Evolutionary conservation across 495 filamentous ascomycete species (phyloP).

Genomic region (Xylaria venustula): DNA sequence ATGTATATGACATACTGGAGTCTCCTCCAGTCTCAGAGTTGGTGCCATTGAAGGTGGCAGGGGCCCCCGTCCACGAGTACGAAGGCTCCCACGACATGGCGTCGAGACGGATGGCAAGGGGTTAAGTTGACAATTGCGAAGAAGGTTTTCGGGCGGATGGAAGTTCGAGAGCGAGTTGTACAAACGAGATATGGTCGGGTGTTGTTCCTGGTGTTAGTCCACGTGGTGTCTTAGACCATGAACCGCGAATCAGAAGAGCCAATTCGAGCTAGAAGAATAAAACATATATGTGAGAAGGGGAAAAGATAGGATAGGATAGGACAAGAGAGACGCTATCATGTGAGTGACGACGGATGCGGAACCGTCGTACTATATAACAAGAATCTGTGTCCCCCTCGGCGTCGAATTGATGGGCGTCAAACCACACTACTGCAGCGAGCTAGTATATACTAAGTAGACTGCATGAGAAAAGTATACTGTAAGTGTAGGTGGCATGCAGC

Average conservation of each 20-base stretch:
- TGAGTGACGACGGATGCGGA: constrained; percentile 4
- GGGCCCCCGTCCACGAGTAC: constrained; percentile 81
- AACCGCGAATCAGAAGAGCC: too few relatives aligned
- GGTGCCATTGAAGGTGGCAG: constrained; percentile 72
- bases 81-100: constrained; percentile 54
- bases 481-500: too few relatives aligned
- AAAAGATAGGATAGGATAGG: background rate
- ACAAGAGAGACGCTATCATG: background rate
- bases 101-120: constrained; percentile 9
- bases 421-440: background rate
- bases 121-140: too few relatives aligned
- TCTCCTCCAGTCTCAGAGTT: constrained; percentile 70
- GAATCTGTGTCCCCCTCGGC: background rate
- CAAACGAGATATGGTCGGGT: background rate
- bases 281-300: background rate
- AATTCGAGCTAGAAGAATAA: too few relatives aligned
- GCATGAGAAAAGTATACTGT: too few relatives aligned
- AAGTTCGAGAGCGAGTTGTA: background rate
- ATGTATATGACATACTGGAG: constrained; percentile 62
- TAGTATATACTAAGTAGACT: too few relatives aligned
- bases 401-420: background rate
- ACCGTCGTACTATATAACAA: constrained; percentile 5
- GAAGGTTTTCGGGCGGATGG: background rate
- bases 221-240: too few relatives aligned
- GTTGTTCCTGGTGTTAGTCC: too few relatives aligned